A percentile compares a stretch with the other conserved stretches of the same genome.
phyloP scores from a whole-genome alignment of 2,329 filamentous ascomycete genomes.

The Blumeria graminis region DNA sequence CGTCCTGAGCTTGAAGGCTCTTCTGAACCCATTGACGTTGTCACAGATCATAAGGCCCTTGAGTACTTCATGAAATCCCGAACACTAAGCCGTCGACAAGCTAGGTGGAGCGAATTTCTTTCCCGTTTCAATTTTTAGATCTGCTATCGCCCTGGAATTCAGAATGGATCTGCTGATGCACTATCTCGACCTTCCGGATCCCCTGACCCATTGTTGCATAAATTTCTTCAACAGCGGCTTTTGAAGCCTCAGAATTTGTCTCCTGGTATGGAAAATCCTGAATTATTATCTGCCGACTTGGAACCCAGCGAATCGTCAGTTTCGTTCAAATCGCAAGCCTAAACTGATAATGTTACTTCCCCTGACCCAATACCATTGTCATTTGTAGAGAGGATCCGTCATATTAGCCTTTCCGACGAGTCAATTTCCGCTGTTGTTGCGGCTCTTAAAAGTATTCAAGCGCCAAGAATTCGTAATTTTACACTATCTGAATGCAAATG shows the following conservation, averaged over 20 bases:
- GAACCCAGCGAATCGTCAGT: too few species aligned
- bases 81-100: neutral
- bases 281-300: neutral
- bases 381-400: neutral
- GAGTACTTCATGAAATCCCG: neutral
- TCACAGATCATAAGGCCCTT: neutral
- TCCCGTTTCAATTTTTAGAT: slow-evolving; percentile 1
- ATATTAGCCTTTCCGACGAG: neutral
- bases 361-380: neutral
- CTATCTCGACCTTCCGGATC: neutral
- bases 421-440: neutral
- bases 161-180: neutral
- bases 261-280: neutral
- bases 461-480: neutral
- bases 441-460: neutral
- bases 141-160: neutral
- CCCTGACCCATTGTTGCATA: neutral
- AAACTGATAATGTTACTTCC: neutral
- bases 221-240: neutral
- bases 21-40: neutral
- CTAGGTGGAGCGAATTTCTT: neutral
- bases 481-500: neutral
- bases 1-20: neutral
- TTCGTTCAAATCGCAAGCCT: too few species aligned
- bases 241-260: neutral